These are phyloP conservation scores for Solanum tacnaense DNA, from an alignment of 257 asterid species.

Conservation along the genomic window DNA sequence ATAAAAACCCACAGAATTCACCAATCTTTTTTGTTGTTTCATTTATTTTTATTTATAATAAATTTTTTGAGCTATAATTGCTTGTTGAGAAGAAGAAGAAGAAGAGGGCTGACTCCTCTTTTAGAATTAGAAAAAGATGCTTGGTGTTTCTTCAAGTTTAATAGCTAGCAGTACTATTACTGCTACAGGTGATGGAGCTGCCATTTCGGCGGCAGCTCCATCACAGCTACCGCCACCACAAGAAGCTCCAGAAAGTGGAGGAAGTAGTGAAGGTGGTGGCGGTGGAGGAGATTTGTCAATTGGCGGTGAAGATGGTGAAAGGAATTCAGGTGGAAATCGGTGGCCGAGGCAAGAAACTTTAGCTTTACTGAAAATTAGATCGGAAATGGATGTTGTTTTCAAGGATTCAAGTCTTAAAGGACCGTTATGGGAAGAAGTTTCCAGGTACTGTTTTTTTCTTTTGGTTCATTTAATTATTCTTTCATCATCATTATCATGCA, in stretches of 20 bases:
- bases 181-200: constrained; percentile 13
- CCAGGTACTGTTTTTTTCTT: constrained; percentile 32
- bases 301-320: constrained; percentile 30
- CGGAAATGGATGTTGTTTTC: constrained; percentile 59
- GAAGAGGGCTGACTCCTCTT: background rate
- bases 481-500: background rate
- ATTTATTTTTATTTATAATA: constrained; percentile 1
- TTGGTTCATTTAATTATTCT: background rate
- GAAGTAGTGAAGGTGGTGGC: constrained; percentile 64
- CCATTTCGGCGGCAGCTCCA: background rate
- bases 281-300: constrained; percentile 6
- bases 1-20: constrained; percentile 76
- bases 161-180: background rate
- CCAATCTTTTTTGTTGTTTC: constrained; percentile 40
- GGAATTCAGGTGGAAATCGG: constrained; percentile 45
- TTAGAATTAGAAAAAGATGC: constrained; percentile 23
- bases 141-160: constrained; percentile 35
- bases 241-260: constrained; percentile 46
- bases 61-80: background rate
- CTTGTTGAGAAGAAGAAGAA: background rate
- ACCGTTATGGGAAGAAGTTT: constrained; percentile 83
- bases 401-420: constrained; percentile 79
- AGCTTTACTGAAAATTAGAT: constrained; percentile 53
- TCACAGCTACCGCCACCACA: background rate
- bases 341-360: constrained; percentile 67